Conservation (phyloP, 2,329 filamentous ascomycete species). For the Microdochium paspali region DNA sequence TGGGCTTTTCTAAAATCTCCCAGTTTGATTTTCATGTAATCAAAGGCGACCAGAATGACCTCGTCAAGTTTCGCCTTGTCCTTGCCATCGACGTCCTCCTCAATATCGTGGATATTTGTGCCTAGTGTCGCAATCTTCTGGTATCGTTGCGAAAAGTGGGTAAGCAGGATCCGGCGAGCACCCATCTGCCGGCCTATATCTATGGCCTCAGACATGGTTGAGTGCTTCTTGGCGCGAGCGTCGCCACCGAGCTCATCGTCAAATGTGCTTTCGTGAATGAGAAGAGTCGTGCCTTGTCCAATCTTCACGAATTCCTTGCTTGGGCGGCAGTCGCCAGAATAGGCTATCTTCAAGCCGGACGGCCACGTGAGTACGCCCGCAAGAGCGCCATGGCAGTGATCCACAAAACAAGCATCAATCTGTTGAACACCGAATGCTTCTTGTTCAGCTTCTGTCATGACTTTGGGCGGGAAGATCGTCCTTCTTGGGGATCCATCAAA, state of each 20-base stretch:
- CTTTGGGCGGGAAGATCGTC: slow-evolving; percentile 12
- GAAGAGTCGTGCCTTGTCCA: slow-evolving; percentile 66
- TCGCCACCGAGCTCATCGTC: slow-evolving; percentile 74
- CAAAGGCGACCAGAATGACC: slow-evolving; percentile 65
- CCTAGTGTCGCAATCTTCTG: slow-evolving; percentile 53
- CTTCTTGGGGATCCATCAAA: slow-evolving; percentile 2
- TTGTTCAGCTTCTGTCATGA: slow-evolving; percentile 28
- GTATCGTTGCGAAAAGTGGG: slow-evolving; percentile 93
- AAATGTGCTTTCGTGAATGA: slow-evolving; percentile 95
- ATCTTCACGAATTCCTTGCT: slow-evolving; percentile 59
- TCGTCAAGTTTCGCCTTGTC: slow-evolving; percentile 29
- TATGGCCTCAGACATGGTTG: slow-evolving; percentile 79
- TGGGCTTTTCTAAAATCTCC: slow-evolving; percentile 22
- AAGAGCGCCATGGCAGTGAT: slow-evolving; percentile 72
- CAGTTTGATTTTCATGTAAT: slow-evolving; percentile 61
- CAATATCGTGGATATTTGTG: slow-evolving; percentile 17
- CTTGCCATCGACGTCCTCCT: slow-evolving; percentile 17
- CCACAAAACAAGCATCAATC: slow-evolving; percentile 59
- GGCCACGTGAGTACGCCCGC: slow-evolving; percentile 72
- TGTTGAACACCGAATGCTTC: slow-evolving; percentile 51
- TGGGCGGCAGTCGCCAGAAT: slow-evolving; percentile 90
- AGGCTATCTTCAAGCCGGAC: slow-evolving; percentile 75
- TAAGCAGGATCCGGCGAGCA: slow-evolving; percentile 72
- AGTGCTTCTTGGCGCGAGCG: slow-evolving; percentile 81
- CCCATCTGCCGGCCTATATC: slow-evolving; percentile 68